phyloP scores from a whole-genome alignment of 441 rosid genomes.

The Adansonia rubrostipa region DNA sequence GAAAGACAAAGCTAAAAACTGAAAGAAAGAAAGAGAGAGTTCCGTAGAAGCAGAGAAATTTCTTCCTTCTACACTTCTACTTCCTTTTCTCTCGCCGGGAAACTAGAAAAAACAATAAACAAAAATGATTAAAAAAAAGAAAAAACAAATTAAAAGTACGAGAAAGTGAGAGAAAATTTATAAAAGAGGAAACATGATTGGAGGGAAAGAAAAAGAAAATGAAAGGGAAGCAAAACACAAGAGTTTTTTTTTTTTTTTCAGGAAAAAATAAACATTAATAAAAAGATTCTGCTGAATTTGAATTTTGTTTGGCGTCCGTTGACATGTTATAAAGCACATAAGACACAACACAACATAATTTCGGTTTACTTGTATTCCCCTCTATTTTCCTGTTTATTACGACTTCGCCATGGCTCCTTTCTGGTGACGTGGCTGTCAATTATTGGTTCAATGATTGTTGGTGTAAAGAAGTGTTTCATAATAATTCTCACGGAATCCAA shows the following conservation, averaged over 20 bases:
- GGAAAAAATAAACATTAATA: background rate
- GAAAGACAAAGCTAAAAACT: conserved; percentile 20
- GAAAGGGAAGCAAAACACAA: background rate
- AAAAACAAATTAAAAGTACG: background rate
- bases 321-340: conserved; percentile 30
- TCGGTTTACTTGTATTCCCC: background rate
- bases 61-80: conserved; percentile 78
- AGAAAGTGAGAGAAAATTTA: conserved; percentile 25
- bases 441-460: background rate
- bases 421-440: background rate
- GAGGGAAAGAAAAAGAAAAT: conserved; percentile 20
- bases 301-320: conserved; percentile 56
- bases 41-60: conserved; percentile 71
- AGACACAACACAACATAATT: conserved; percentile 25
- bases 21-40: conserved; percentile 43
- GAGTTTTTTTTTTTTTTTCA: background rate
- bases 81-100: conserved; percentile 64
- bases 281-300: conserved; percentile 35
- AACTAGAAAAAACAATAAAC: conserved; percentile 30
- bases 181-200: conserved; percentile 30
- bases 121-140: background rate
- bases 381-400: background rate
- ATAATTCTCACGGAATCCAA: background rate
- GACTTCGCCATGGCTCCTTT: background rate
- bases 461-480: background rate